A percentile compares a stretch with the other conserved stretches of the same genome.
These are phyloP conservation scores for Saccharomycopsis selenospora DNA, from an alignment of 805 yeast genomes.

Conservation along the genomic window DNA sequence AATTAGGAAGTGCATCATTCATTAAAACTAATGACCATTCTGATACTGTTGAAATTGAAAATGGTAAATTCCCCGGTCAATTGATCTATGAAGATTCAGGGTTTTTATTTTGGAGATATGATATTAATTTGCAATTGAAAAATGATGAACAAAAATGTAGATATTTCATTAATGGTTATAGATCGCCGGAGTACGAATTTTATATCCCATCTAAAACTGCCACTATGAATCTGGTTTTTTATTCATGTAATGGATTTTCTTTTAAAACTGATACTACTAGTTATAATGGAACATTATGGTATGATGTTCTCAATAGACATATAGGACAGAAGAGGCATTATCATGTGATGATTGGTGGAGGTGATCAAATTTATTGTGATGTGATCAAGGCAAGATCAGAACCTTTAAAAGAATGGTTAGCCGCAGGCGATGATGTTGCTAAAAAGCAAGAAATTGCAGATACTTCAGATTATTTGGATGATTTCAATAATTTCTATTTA, in stretches of 20 bases:
- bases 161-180: conserved; percentile 48
- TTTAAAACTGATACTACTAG: conserved; percentile 53
- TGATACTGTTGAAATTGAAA: conserved; percentile 14
- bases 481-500: conserved; percentile 61
- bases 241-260: conserved; percentile 89
- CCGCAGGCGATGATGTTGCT: conserved; percentile 43
- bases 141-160: conserved; percentile 54
- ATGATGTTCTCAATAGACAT: conserved; percentile 70
- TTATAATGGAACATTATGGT: conserved; percentile 78
- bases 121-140: conserved; percentile 42
- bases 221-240: conserved; percentile 76
- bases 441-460: conserved; percentile 32
- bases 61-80: conserved; percentile 44
- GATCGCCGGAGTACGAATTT: conserved; percentile 47
- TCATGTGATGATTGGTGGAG: conserved; percentile 97
- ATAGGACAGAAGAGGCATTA: conserved; percentile 41
- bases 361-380: conserved; percentile 92
- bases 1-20: conserved; percentile 32
- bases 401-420: conserved; percentile 53
- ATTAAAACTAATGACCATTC: conserved; percentile 23
- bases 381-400: conserved; percentile 54
- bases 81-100: conserved; percentile 39
- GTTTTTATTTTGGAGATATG: conserved; percentile 59
- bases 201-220: conserved; percentile 55
- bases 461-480: conserved; percentile 40